Conservation (phyloP, 441 rosid species). For the Euphorbia schlechtendalii region DNA sequence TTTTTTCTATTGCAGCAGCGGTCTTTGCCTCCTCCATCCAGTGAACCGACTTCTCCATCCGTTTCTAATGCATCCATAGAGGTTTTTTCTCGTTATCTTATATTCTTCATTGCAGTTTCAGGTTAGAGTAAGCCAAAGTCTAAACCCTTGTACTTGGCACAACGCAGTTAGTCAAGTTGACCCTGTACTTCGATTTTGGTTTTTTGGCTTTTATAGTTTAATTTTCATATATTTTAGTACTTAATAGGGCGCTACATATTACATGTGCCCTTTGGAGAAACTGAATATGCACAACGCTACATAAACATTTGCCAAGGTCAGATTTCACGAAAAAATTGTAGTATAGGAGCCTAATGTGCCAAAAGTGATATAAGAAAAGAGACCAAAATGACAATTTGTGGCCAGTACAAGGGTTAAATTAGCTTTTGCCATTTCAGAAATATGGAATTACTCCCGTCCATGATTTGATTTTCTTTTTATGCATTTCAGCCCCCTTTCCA, state of each 20-base stretch:
- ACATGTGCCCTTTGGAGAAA: too few relatives aligned
- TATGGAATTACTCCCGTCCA: neutral
- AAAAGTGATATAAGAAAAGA: neutral
- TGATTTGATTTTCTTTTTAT: slow-evolving; percentile 10
- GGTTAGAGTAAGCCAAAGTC: too few relatives aligned
- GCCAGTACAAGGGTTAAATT: neutral
- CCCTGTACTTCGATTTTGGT: too few relatives aligned
- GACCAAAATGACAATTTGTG: neutral
- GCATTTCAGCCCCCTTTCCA: slow-evolving; percentile 25
- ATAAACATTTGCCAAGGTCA: neutral
- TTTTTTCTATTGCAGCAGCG: slow-evolving; percentile 29
- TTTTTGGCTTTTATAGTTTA: too few relatives aligned
- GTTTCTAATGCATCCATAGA: slow-evolving; percentile 39
- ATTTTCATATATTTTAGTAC: too few relatives aligned
- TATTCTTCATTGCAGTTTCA: too few relatives aligned
- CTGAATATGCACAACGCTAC: too few relatives aligned
- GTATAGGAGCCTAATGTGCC: neutral
- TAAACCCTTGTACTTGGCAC: too few relatives aligned
- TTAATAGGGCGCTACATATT: too few relatives aligned
- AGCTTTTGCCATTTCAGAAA: neutral
- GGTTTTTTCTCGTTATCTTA: slow-evolving; percentile 28
- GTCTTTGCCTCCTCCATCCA: slow-evolving; percentile 48
- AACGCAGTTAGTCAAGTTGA: too few relatives aligned
- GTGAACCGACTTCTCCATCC: slow-evolving; percentile 35
- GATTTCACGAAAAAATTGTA: neutral